Percentiles rank a stretch among this genome's conserved stretches.
Evolutionary conservation across 768 basidiomycete species (phyloP).

Genomic region (Lactarius tabidus): DNA sequence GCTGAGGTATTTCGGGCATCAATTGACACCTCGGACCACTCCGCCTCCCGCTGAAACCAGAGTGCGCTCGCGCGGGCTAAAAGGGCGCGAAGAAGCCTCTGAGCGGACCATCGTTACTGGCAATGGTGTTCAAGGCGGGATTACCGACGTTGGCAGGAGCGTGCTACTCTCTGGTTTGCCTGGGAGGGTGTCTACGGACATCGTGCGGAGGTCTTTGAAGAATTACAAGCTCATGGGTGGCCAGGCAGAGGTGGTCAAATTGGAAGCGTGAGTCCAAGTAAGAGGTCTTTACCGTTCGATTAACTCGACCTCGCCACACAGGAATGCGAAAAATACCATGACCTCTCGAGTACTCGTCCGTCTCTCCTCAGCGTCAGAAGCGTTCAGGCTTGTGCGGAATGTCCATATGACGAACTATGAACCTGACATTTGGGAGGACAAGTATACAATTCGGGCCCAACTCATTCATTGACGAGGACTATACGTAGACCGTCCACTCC

Average conservation of each 20-base stretch:
- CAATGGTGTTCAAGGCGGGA: constrained; percentile 50
- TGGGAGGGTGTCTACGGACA: constrained; percentile 37
- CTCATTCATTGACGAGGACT: constrained; percentile 44
- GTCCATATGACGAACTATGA: constrained; percentile 55
- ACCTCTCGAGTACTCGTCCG: constrained; percentile 54
- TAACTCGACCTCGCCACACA: background rate
- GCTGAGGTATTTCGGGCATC: constrained; percentile 44
- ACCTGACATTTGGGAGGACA: constrained; percentile 35
- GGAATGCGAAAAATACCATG: constrained; percentile 33
- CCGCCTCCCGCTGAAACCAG: constrained; percentile 24
- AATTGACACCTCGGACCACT: constrained; percentile 37
- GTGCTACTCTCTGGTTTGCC: constrained; percentile 65
- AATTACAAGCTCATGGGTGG: constrained; percentile 43
- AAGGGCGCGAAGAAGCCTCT: constrained; percentile 40
- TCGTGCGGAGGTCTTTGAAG: constrained; percentile 41
- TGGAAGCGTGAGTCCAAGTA: constrained; percentile 45
- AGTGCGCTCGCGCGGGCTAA: constrained; percentile 36
- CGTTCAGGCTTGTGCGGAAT: constrained; percentile 59
- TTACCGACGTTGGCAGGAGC: constrained; percentile 44
- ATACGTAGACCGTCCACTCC: constrained; percentile 24
- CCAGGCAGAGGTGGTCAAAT: constrained; percentile 45
- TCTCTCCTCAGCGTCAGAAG: constrained; percentile 56
- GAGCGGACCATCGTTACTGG: constrained; percentile 36
- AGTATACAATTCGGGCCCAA: constrained; percentile 44
- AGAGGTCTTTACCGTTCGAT: constrained; percentile 2